Percentiles rank a stretch among this genome's conserved stretches.
Conservation (phyloP, 2,329 filamentous ascomycete genomes). For the Monosporascus sp. region DNA sequence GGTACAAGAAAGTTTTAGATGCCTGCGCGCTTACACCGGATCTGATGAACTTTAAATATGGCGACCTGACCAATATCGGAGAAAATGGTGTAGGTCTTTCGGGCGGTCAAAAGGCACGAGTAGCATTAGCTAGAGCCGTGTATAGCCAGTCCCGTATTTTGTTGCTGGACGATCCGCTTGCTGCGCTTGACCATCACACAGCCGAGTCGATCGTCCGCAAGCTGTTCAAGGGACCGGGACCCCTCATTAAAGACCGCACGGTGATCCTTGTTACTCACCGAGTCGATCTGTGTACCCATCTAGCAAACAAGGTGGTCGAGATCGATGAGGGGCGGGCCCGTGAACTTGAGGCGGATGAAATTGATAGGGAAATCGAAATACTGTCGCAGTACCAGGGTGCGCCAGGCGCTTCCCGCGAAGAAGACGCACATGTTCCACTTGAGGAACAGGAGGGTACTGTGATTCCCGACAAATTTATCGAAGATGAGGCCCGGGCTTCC, state of each 20-base stretch:
- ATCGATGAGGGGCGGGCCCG: constrained; percentile 56
- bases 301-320: constrained; percentile 70
- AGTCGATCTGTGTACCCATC: constrained; percentile 69
- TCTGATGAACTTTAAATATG: constrained; percentile 48
- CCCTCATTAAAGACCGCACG: constrained; percentile 58
- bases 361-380: constrained; percentile 33
- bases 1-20: constrained; percentile 56
- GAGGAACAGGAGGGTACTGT: constrained; percentile 43
- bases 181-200: constrained; percentile 58
- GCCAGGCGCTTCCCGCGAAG: constrained; percentile 21
- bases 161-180: constrained; percentile 58
- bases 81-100: constrained; percentile 60
- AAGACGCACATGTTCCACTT: constrained; percentile 20
- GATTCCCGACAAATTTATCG: constrained; percentile 69
- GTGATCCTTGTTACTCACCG: constrained; percentile 77
- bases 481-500: constrained; percentile 68
- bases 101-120: constrained; percentile 58
- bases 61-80: constrained; percentile 55
- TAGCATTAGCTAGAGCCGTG: constrained; percentile 57
- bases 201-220: constrained; percentile 57
- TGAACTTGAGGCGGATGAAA: constrained; percentile 41
- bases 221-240: constrained; percentile 53
- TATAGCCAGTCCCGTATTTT: constrained; percentile 54
- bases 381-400: constrained; percentile 20
- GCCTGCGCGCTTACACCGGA: constrained; percentile 55